Evolutionary conservation across 2,329 filamentous ascomycete genomes (phyloP).

Genomic region (Apiospora pterosperma): DNA sequence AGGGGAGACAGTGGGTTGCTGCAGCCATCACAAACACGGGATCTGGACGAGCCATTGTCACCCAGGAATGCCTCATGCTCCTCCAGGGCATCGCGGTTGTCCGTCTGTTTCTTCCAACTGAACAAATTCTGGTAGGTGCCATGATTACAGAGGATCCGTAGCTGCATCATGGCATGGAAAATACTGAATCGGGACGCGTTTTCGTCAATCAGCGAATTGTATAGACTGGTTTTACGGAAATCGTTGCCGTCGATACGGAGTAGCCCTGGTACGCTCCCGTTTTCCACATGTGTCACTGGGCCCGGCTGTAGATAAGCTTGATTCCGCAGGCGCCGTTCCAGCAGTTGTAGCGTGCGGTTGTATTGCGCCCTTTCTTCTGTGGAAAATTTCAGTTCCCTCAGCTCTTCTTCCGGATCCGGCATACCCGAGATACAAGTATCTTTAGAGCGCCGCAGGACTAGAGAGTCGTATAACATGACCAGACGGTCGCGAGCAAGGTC

Average conservation of each 20-base stretch:
- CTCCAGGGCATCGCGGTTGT: neutral
- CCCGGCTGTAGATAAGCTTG: neutral
- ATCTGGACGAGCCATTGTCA: too few relatives aligned
- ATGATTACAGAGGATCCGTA: neutral
- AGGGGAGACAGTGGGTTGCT: neutral
- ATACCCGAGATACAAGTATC: neutral
- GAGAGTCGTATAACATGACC: neutral
- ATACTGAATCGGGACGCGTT: neutral
- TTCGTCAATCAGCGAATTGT: neutral
- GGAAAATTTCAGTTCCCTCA: neutral
- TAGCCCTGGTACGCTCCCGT: neutral
- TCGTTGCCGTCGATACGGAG: neutral
- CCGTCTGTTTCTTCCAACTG: neutral
- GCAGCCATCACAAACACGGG: neutral
- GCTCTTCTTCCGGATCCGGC: neutral
- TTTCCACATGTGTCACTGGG: too few relatives aligned
- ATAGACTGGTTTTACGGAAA: neutral
- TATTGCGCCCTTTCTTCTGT: neutral
- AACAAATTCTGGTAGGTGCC: neutral
- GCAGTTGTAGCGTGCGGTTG: neutral
- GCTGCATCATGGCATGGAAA: constrained; percentile 1
- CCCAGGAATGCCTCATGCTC: neutral
- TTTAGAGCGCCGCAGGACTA: neutral
- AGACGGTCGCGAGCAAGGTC: neutral
- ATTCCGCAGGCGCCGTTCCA: neutral